Evolutionary conservation across 495 filamentous ascomycete species (phyloP), one percentile per base, ranked within the genome.

Genomic region (Tuber melanosporum): DNA sequence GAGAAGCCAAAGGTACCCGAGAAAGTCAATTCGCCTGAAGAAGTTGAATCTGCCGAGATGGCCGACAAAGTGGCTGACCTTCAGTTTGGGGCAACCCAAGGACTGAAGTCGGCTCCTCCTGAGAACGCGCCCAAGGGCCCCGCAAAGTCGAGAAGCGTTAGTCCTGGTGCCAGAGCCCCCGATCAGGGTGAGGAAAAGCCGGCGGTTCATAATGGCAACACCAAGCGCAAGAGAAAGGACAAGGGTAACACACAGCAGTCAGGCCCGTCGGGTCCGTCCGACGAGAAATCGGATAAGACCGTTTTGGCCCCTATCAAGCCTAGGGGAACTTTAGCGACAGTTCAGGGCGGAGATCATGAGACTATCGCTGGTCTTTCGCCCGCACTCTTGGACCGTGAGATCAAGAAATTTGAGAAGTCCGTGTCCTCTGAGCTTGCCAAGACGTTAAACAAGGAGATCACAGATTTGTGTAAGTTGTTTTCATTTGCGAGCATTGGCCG

Each of bases 201-300:
- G 70, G 73, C 73, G 69, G 44, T 79, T 43, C 79, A 83, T 62
- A 83, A 87, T 71, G 88, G 89, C 44, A 89, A 87, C 81, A 72
- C 78, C 8, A 90, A 88, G 84, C 90, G 90, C 74, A 90, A 89
- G 74, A 90, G 87, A 83, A 91, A 90, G 84, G 89, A 89, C 80
- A 85, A 83, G 74, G 79, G 81, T 77, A 86, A 85, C 77, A 78
- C 83, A 41, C 79, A 81, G 8, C 86, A 85, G 71, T 78, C 78
- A 14, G 73, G 80, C 49, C 66, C 76, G 4, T 73, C 77, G 70
- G 73, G 81, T 46, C 71, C 74, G 69, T 76, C 79, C 22, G 72
- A 73, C 44, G 76, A 80, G 62, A 71, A 72, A 26, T 74, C 77
- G 32, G 57, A 66, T 17, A 82, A 80, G 39, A 62, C 74, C 72